Base-by-base conservation (phyloP, 176 grass and related monocot species). In the Cocos nucifera region DNA sequence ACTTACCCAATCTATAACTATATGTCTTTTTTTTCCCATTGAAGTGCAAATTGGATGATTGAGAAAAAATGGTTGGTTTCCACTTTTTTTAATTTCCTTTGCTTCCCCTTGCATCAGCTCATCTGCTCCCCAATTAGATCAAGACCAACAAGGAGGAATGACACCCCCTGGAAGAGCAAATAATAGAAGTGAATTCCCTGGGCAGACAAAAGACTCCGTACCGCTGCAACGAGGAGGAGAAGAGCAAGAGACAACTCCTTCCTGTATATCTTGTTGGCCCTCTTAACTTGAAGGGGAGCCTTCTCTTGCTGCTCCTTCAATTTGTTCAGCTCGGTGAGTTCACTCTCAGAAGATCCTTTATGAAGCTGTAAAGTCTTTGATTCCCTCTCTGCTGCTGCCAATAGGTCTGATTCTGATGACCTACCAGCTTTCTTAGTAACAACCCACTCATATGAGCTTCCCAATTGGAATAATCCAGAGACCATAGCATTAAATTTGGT, bases 151-250 rank as follows among this genome's bases (percentile, higher is more conserved):
- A 80, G 53, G 60, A 91, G 83, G 77, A 91, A 91, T 59, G 88
- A 77, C 49, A 80, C 29, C 5, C 87, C 88, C 56, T 91, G 83
- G 74, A 91, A 91, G 61, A 91, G 79, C 54, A 91, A 78, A 61
- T 83, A 91, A 59, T 91, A 91, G 67, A 91, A 91, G 82, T 91
- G 88, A 78, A 91, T 83, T 51, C 87, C 88, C 75, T 91, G 83
- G 17, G 83, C 83, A 22, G 83, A 80, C 56, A 91, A 69, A 59
- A 91, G 79, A 68, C 88, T 91, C 52, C 88, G 73, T 53, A 59
- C 35, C 9, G 88, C 88, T 0, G 88, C 83, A 2, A 79, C 77
- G 21, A 91, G 88, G 6, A 91, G 80, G 10, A 91, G 83, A 53
- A 91, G 71, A 74, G 88, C 75, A 22, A 91, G 76, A 57, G 62